These are phyloP conservation scores for Sarcocystis neurona DNA, from an alignment of 169 alveolate genomes.

Conservation along the genomic window DNA sequence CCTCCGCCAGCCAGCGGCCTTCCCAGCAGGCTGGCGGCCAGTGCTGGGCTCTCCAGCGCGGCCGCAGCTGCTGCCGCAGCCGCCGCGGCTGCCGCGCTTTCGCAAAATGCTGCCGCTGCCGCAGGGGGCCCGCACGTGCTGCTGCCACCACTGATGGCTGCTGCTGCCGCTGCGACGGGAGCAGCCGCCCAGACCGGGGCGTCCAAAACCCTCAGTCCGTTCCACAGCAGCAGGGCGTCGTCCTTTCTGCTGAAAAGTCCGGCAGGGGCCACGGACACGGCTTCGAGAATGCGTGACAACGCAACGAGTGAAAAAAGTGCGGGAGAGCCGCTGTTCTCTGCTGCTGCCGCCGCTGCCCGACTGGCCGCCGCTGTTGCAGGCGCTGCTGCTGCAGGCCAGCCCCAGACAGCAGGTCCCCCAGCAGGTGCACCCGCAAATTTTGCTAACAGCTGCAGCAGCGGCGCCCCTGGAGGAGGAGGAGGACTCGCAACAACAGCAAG, in stretches of 20 bases:
- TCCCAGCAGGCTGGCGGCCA: neutral
- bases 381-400: no score
- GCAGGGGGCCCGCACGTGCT: neutral
- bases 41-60: neutral
- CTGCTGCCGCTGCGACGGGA: neutral
- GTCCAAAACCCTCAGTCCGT: no score
- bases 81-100: neutral
- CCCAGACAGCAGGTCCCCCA: no score
- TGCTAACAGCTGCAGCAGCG: no score
- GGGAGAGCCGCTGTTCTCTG: neutral
- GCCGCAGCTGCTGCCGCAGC: neutral
- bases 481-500: no score
- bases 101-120: neutral
- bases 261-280: no score
- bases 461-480: no score
- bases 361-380: neutral
- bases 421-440: no score
- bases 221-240: no score
- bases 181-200: neutral
- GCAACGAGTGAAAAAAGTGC: no score
- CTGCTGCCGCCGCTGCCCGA: conserved; percentile 12
- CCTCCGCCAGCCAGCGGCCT: neutral
- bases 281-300: no score
- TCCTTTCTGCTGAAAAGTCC: no score
- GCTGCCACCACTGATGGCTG: neutral